phyloP scores from a whole-genome alignment of 306 rosid genomes.

The Cicer yamashitae region DNA sequence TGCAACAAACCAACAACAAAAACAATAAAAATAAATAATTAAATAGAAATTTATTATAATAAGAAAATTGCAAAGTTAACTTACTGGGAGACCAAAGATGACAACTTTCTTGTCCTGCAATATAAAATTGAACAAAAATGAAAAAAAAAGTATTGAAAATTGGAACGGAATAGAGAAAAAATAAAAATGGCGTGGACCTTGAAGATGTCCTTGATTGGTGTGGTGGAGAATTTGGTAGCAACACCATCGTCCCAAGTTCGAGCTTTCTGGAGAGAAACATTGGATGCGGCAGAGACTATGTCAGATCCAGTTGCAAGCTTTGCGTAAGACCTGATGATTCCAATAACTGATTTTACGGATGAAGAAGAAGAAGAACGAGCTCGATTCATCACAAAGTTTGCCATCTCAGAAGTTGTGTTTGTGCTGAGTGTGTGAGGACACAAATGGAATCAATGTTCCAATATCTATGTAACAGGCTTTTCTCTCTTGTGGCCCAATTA shows the following conservation, averaged over 20 bases:
- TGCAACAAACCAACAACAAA: constrained; percentile 20
- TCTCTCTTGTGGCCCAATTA: too few species aligned
- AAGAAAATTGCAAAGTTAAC: constrained; percentile 32
- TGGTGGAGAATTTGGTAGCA: constrained; percentile 82
- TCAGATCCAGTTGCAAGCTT: constrained; percentile 71
- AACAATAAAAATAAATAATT: neutral
- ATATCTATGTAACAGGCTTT: too few species aligned
- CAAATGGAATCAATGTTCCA: too few species aligned
- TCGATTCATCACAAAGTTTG: constrained; percentile 63
- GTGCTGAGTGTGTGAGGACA: neutral
- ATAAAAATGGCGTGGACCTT: constrained; percentile 55
- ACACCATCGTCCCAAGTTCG: constrained; percentile 93
- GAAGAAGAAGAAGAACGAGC: constrained; percentile 47
- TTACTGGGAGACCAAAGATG: constrained; percentile 96
- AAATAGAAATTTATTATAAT: neutral
- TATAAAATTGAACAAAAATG: constrained; percentile 30
- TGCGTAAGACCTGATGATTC: constrained; percentile 54
- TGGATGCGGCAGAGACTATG: constrained; percentile 71
- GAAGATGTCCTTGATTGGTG: constrained; percentile 81
- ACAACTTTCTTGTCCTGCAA: constrained; percentile 85
- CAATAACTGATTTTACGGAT: constrained; percentile 48
- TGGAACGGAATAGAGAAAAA: neutral
- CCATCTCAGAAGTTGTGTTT: constrained; percentile 50
- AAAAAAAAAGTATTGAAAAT: neutral
- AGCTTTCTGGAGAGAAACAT: constrained; percentile 90